phyloP scores from a whole-genome alignment of 2,329 filamentous ascomycete species.

The Lecanosticta acicola region DNA sequence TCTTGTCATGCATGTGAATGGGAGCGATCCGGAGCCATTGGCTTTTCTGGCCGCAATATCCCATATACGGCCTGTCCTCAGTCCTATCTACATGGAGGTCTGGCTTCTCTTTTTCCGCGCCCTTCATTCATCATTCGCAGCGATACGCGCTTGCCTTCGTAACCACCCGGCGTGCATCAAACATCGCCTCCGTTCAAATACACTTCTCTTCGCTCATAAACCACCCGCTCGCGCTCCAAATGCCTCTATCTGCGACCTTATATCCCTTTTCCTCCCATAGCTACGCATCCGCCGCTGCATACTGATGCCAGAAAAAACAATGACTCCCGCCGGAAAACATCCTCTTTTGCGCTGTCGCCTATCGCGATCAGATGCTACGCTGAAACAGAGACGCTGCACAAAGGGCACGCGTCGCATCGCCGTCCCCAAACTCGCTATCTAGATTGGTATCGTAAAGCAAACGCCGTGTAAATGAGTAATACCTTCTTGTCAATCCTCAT shows the following conservation, averaged over 20 bases:
- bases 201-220: not conserved
- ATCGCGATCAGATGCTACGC: slow-evolving; percentile 35
- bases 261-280: not conserved
- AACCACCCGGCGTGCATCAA: not conserved
- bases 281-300: not conserved
- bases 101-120: not conserved
- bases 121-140: not conserved
- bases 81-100: not conserved
- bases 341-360: slow-evolving; percentile 30
- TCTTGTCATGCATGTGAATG: too few species aligned
- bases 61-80: not conserved
- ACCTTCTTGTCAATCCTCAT: not conserved
- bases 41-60: too few species aligned
- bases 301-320: not conserved
- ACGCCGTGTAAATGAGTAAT: slow-evolving; percentile 8
- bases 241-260: not conserved
- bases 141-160: not conserved
- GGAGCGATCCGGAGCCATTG: too few species aligned
- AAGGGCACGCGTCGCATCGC: not conserved
- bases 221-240: not conserved
- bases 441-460: slow-evolving; percentile 23
- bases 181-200: not conserved
- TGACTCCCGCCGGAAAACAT: not conserved
- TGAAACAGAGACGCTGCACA: slow-evolving; percentile 23
- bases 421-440: slow-evolving; percentile 19